Conservation (phyloP, 2,329 filamentous ascomycete genomes). For the Plectosphaerella plurivora region DNA sequence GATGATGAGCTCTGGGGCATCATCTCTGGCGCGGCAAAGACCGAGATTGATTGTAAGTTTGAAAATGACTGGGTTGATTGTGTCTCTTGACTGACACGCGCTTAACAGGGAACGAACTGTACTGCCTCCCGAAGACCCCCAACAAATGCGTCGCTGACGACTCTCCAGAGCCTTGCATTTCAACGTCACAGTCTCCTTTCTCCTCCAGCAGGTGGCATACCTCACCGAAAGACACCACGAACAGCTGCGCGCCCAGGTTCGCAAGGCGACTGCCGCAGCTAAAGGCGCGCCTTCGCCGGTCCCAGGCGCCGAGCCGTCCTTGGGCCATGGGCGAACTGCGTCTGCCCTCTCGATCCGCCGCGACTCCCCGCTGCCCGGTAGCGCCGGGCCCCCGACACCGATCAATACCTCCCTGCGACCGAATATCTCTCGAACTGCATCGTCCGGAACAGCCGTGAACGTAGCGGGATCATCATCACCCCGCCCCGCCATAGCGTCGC, state of each 20-base stretch:
- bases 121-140: conserved; percentile 15
- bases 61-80: conserved; percentile 2
- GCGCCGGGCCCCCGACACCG: conserved; percentile 41
- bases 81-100: neutral
- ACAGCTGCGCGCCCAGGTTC: conserved; percentile 86
- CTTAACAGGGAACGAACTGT: conserved; percentile 69
- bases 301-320: conserved; percentile 41
- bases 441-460: conserved; percentile 38
- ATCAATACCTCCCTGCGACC: conserved; percentile 37
- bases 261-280: conserved; percentile 60
- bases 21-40: conserved; percentile 75
- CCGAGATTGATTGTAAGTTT: conserved; percentile 77
- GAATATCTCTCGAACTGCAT: conserved; percentile 42
- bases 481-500: conserved; percentile 15
- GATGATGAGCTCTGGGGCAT: conserved; percentile 89
- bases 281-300: conserved; percentile 54
- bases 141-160: neutral
- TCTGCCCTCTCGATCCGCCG: conserved; percentile 54
- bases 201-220: conserved; percentile 91
- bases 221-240: conserved; percentile 87
- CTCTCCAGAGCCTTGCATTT: conserved; percentile 65
- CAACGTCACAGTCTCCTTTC: conserved; percentile 79
- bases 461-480: conserved; percentile 27
- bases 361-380: conserved; percentile 49
- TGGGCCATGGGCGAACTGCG: conserved; percentile 34